Evolutionary conservation across 345 rosid genomes (phyloP).

Genomic region (Eucalyptus pauciflora): DNA sequence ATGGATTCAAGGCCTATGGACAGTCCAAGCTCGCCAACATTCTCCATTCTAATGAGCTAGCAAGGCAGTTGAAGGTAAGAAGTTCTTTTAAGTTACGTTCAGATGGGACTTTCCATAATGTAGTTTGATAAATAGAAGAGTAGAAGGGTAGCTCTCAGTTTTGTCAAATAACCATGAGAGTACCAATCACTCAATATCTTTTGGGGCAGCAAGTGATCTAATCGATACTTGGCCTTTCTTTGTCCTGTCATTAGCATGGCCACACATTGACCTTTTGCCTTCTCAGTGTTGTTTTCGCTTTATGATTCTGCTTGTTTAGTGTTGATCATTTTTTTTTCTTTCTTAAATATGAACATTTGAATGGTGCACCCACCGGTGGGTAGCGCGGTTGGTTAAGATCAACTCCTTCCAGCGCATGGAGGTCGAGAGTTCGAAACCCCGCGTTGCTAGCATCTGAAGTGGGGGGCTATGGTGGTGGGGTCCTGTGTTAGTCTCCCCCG

Average conservation of each 20-base stretch:
- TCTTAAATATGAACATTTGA: not conserved
- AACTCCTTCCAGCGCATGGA: no score
- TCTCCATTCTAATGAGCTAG: slow-evolving; percentile 79
- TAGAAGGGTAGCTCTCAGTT: not conserved
- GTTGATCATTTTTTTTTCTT: not conserved
- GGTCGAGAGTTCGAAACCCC: no score
- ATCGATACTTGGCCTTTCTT: not conserved
- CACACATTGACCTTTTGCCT: not conserved
- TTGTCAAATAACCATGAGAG: not conserved
- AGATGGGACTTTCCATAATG: not conserved
- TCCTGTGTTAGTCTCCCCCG: fast-evolving
- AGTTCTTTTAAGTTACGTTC: not conserved
- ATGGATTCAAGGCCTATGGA: slow-evolving; percentile 39
- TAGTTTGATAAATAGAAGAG: not conserved
- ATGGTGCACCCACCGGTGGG: no score
- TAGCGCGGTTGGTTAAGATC: no score
- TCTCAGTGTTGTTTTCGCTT: not conserved
- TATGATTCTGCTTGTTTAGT: not conserved
- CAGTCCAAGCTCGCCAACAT: slow-evolving; percentile 76
- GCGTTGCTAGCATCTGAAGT: no score
- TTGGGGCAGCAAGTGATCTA: not conserved
- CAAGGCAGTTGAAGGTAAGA: slow-evolving; percentile 56
- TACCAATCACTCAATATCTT: not conserved
- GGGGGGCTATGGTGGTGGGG: fast-evolving
- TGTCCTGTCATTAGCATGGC: not conserved